These are phyloP conservation scores for Erodium texanum DNA, from an alignment of 441 rosid species.

Conservation along the genomic window DNA sequence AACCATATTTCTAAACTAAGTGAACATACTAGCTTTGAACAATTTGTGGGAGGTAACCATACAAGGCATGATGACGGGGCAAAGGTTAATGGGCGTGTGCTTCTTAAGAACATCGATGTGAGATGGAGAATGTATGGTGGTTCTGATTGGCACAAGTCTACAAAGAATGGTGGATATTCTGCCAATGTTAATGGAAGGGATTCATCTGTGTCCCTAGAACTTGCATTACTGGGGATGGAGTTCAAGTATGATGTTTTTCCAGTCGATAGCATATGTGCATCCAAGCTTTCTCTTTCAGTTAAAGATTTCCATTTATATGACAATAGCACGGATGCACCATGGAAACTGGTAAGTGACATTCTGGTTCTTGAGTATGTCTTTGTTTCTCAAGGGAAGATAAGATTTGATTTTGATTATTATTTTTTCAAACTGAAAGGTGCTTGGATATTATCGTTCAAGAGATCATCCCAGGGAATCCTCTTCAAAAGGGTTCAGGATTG, in stretches of 20 bases:
- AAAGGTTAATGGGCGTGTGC: conserved; percentile 50
- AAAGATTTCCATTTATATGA: conserved; percentile 75
- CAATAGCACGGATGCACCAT: conserved; percentile 65
- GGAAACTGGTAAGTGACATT: conserved; percentile 58
- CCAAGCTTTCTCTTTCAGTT: conserved; percentile 62
- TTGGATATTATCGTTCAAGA: conserved; percentile 72
- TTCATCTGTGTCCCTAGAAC: conserved; percentile 54
- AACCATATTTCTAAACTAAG: conserved; percentile 71
- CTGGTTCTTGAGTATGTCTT: conserved; percentile 8
- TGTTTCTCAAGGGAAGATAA: background rate
- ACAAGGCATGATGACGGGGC: conserved; percentile 31
- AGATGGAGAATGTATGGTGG: conserved; percentile 88
- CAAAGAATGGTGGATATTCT: background rate
- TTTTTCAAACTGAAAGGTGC: conserved; percentile 42
- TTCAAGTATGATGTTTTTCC: conserved; percentile 63
- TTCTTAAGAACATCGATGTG: conserved; percentile 51
- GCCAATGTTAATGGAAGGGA: conserved; percentile 43
- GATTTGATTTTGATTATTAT: conserved; percentile 20
- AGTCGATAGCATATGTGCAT: conserved; percentile 48
- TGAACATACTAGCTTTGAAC: conserved; percentile 29
- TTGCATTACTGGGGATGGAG: conserved; percentile 55
- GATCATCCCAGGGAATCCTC: conserved; percentile 86
- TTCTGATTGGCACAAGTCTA: conserved; percentile 58
- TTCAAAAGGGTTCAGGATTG: conserved; percentile 75
- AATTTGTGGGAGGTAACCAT: conserved; percentile 5